These are phyloP conservation scores for Boletus reticuloceps DNA, from an alignment of 768 basidiomycete genomes.

Conservation along the genomic window DNA sequence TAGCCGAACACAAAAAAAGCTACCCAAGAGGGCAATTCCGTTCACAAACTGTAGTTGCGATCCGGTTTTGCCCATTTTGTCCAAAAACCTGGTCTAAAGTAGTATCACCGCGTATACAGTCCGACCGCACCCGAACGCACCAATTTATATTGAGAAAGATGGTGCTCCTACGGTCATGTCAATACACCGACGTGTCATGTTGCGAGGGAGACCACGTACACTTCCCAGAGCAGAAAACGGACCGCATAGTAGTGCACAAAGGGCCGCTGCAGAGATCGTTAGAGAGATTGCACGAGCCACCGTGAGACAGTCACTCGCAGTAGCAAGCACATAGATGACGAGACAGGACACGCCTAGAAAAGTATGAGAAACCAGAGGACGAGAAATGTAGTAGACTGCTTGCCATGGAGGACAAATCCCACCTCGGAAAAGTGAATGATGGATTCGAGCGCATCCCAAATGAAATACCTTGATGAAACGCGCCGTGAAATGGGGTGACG, in stretches of 20 bases:
- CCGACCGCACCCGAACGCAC: conserved; percentile 37
- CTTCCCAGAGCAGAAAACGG: conserved; percentile 82
- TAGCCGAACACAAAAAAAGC: conserved; percentile 71
- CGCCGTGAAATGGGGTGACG: no score
- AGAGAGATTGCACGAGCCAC: conserved; percentile 1
- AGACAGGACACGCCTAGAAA: conserved; percentile 59
- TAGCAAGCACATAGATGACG: conserved; percentile 63
- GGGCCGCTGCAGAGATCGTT: conserved; percentile 46
- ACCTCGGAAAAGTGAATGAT: conserved; percentile 63
- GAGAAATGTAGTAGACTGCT: conserved; percentile 7
- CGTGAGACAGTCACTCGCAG: conserved; percentile 45
- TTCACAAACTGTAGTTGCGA: conserved; percentile 67
- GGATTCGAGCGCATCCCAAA: conserved; percentile 81
- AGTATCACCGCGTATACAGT: not conserved
- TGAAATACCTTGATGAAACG: conserved; percentile 53
- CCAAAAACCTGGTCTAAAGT: conserved; percentile 55
- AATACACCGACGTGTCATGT: not conserved
- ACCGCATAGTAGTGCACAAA: conserved; percentile 79
- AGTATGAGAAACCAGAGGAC: not conserved
- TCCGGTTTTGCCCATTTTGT: conserved; percentile 74
- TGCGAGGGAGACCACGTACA: conserved; percentile 38
- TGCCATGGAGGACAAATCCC: conserved; percentile 79
- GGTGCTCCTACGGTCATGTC: conserved; percentile 53
- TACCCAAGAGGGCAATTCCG: conserved; percentile 58
- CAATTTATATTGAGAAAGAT: conserved; percentile 88